These are phyloP conservation scores for Marasmius sp. DNA, from an alignment of 1,284 basidiomycete genomes.

Conservation along the genomic window DNA sequence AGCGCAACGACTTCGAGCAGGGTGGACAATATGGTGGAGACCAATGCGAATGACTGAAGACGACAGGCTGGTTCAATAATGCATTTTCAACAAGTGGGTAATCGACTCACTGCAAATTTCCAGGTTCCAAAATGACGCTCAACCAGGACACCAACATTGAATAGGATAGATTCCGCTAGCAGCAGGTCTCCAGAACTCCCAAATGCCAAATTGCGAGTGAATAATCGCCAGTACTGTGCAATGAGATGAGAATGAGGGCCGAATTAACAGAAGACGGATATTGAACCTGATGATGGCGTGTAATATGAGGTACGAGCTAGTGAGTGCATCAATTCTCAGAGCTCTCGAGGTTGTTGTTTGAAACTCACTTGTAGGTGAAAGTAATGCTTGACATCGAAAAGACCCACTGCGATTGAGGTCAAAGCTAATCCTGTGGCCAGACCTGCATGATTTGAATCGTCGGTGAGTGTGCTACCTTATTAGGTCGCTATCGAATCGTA, in stretches of 20 bases:
- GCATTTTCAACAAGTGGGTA: not conserved
- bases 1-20: constrained; percentile 65
- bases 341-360: not conserved
- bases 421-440: constrained; percentile 73
- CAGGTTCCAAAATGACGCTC: constrained; percentile 86
- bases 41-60: constrained; percentile 70
- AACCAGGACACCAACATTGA: constrained; percentile 69
- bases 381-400: constrained; percentile 87
- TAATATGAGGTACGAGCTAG: constrained; percentile 70
- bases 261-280: constrained; percentile 21
- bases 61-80: constrained; percentile 6
- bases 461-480: not conserved
- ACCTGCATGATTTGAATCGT: constrained; percentile 42
- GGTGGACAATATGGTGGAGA: constrained; percentile 66
- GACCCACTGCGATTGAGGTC: constrained; percentile 68
- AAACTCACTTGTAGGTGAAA: constrained; percentile 73
- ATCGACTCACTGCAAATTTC: constrained; percentile 80
- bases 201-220: constrained; percentile 76
- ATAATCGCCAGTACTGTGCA: constrained; percentile 81
- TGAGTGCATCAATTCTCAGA: constrained; percentile 9
- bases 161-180: constrained; percentile 74
- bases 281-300: constrained; percentile 64
- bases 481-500: constrained; percentile 3
- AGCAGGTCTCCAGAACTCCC: constrained; percentile 86
- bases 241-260: constrained; percentile 16